phyloP scores from a whole-genome alignment of 2,329 filamentous ascomycete species.

The Periconia macrospinosa region DNA sequence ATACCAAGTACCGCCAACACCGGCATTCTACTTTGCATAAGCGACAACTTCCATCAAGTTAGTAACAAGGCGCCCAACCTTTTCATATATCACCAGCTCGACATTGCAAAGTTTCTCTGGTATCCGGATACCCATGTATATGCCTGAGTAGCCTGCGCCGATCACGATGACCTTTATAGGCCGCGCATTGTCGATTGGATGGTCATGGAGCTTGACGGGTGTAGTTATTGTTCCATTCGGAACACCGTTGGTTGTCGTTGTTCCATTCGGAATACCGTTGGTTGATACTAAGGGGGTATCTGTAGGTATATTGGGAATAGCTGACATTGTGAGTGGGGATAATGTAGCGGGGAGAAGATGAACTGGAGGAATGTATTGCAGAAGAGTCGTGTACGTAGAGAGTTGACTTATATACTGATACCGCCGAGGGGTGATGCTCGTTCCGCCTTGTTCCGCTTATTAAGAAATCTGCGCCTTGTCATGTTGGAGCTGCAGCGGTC shows the following conservation, averaged over 20 bases:
- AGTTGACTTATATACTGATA: slow-evolving; percentile 8
- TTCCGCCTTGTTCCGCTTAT: not conserved
- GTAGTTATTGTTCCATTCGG: not conserved
- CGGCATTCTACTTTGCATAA: slow-evolving; percentile 31
- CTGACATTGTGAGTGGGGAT: slow-evolving; percentile 27
- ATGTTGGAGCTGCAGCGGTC: not conserved
- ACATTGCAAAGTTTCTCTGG: slow-evolving; percentile 45
- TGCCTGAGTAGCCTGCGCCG: slow-evolving; percentile 48
- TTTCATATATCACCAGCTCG: slow-evolving; percentile 47
- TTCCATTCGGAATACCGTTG: slow-evolving; percentile 13
- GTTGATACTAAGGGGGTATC: slow-evolving; percentile 14
- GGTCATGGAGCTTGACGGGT: slow-evolving; percentile 39
- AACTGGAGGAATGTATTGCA: not conserved
- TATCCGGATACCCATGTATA: slow-evolving; percentile 49
- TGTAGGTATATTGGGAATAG: slow-evolving; percentile 30
- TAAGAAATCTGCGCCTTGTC: not conserved
- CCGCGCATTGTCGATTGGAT: slow-evolving; percentile 47
- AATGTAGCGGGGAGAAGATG: not conserved
- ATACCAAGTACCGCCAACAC: slow-evolving; percentile 45
- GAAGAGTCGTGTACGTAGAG: not conserved
- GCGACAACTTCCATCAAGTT: not conserved
- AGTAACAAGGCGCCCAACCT: slow-evolving; percentile 10
- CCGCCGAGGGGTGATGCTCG: not conserved
- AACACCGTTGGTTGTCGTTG: too few species aligned
- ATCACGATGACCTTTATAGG: slow-evolving; percentile 49